Evolutionary conservation across 176 grass and related monocot genomes (phyloP).

Genomic region (Microstegium vimineum): DNA sequence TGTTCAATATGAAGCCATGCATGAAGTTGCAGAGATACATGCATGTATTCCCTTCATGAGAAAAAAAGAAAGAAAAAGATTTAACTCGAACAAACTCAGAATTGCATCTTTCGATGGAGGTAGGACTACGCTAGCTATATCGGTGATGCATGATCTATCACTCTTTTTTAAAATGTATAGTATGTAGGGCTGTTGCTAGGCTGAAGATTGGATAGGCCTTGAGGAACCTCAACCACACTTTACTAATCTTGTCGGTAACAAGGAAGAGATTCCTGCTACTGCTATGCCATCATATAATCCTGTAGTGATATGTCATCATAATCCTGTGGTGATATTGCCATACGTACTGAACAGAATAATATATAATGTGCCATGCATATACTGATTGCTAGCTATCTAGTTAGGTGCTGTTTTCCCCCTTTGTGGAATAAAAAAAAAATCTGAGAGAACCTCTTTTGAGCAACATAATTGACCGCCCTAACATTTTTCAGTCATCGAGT

Average conservation of each 20-base stretch:
- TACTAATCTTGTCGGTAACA: constrained; percentile 9
- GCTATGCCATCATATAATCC: constrained; percentile 17
- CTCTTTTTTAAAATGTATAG: background rate
- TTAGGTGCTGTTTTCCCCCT: no score
- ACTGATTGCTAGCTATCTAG: background rate
- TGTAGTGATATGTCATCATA: constrained; percentile 20
- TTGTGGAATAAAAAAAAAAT: background rate
- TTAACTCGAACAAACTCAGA: background rate
- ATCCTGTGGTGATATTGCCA: background rate
- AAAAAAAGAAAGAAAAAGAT: background rate
- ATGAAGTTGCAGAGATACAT: background rate
- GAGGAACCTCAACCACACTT: background rate
- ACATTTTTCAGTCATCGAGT: no score
- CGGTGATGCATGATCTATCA: background rate
- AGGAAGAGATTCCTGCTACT: constrained; percentile 1
- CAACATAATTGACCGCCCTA: background rate
- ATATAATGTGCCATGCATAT: background rate
- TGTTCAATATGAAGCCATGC: constrained; percentile 15
- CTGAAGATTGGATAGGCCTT: background rate
- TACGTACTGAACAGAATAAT: background rate
- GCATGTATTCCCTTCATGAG: no score
- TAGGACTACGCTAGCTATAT: background rate
- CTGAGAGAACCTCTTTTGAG: background rate
- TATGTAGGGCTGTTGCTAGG: background rate
- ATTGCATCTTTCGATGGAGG: background rate